Evolutionary conservation across 2,329 filamentous ascomycete species (phyloP).

Genomic region (Ilyonectria mors-panacis): DNA sequence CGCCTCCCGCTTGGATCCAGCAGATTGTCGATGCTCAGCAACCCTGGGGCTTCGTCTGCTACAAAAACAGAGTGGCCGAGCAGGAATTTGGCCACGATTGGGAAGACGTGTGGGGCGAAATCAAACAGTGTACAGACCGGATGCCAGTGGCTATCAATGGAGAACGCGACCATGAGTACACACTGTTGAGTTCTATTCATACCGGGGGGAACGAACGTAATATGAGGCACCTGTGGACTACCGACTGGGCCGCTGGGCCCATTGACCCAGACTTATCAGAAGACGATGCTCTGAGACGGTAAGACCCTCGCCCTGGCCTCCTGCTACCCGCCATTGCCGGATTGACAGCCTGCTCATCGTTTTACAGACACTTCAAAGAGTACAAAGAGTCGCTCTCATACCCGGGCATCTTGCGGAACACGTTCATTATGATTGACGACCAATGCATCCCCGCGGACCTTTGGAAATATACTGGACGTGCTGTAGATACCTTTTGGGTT

Average conservation of each 20-base stretch:
- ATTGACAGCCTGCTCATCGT: conserved; percentile 10
- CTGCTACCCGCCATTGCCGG: neutral
- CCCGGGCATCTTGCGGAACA: conserved; percentile 30
- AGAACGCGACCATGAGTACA: conserved; percentile 3
- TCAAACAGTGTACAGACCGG: neutral
- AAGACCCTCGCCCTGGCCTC: neutral
- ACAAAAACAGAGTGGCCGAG: conserved; percentile 26
- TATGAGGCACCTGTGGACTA: neutral
- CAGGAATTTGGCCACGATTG: conserved; percentile 26
- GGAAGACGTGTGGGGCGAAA: neutral
- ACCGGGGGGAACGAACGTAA: neutral
- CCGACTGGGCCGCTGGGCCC: neutral
- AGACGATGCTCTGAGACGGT: conserved; percentile 31
- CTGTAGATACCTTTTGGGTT: conserved; percentile 31
- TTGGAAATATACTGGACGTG: neutral
- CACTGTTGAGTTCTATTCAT: neutral
- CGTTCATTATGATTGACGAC: conserved; percentile 30
- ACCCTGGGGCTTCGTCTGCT: conserved; percentile 37
- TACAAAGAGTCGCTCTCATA: conserved; percentile 29
- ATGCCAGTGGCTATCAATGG: neutral
- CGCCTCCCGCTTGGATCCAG: conserved; percentile 35
- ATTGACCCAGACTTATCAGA: conserved; percentile 4
- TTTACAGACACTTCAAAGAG: conserved; percentile 35
- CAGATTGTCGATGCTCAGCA: conserved; percentile 26
- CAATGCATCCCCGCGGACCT: conserved; percentile 6